A percentile compares a stretch with the other conserved stretches of the same genome.
Conservation (phyloP, 78 protist genomes). For the Speleostelium caveatum region DNA sequence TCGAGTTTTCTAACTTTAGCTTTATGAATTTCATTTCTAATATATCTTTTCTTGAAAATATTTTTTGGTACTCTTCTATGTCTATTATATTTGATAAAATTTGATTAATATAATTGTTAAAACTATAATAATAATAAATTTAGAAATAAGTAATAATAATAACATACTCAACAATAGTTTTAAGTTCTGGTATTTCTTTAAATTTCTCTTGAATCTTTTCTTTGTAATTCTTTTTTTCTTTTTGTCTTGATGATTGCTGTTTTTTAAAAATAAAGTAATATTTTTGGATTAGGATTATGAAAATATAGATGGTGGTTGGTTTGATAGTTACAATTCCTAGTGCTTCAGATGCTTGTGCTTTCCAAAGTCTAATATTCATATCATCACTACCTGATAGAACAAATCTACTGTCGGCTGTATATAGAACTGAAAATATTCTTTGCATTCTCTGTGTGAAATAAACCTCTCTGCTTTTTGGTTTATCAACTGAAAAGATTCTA, state of each 20-base stretch:
- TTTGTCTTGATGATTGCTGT: constrained; percentile 16
- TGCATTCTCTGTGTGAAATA: constrained; percentile 98
- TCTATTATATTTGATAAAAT: too few species aligned
- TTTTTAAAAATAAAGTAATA: too few species aligned
- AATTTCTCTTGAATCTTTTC: constrained; percentile 68
- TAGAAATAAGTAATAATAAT: neutral
- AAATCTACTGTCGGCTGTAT: constrained; percentile 85
- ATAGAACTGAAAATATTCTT: constrained; percentile 85
- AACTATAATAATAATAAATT: neutral
- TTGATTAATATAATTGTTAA: neutral
- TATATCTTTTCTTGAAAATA: constrained; percentile 40
- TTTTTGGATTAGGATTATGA: too few species aligned
- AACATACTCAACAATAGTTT: too few species aligned
- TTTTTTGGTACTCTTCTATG: constrained; percentile 69
- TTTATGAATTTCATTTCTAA: constrained; percentile 49
- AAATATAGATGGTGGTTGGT: too few species aligned
- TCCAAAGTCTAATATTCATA: constrained; percentile 93
- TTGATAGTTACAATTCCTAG: constrained; percentile 37
- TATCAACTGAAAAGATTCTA: constrained; percentile 83
- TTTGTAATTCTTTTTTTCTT: constrained; percentile 27
- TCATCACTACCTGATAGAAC: constrained; percentile 94
- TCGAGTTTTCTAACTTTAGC: constrained; percentile 17
- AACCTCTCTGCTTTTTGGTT: constrained; percentile 80
- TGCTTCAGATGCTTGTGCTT: constrained; percentile 83
- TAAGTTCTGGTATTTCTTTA: constrained; percentile 68